phyloP scores from a whole-genome alignment of 2,329 filamentous ascomycete genomes.

The Phialocephala sp. region DNA sequence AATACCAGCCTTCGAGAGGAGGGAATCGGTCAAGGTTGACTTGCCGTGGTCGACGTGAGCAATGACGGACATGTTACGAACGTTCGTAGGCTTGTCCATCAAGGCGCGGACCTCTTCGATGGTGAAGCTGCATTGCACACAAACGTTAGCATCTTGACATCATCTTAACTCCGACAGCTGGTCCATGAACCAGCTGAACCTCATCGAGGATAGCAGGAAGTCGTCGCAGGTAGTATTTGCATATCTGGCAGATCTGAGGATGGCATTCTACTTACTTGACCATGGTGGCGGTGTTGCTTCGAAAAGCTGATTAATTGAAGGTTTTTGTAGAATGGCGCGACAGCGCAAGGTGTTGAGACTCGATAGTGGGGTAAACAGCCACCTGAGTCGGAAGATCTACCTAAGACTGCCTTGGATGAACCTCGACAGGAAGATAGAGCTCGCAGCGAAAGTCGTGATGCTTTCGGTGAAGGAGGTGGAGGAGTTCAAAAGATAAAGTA shows the following conservation, averaged over 20 bases:
- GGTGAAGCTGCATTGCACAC: constrained; percentile 78
- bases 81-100: constrained; percentile 81
- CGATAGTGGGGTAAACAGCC: constrained; percentile 35
- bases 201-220: constrained; percentile 7
- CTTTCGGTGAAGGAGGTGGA: constrained; percentile 33
- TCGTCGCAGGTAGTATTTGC: constrained; percentile 12
- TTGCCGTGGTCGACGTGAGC: constrained; percentile 99
- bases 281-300: constrained; percentile 89
- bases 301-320: constrained; percentile 44
- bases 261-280: constrained; percentile 82
- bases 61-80: constrained; percentile 99
- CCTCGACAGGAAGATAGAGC: constrained; percentile 39
- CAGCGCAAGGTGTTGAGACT: constrained; percentile 33
- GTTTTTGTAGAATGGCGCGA: constrained; percentile 36
- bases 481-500: constrained; percentile 20
- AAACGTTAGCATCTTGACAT: constrained; percentile 53
- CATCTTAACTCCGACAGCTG: constrained; percentile 30
- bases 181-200: constrained; percentile 16
- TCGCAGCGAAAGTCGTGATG: constrained; percentile 37
- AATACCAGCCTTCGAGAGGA: constrained; percentile 99
- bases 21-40: constrained; percentile 98
- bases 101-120: constrained; percentile 86
- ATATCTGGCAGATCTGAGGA: background rate
- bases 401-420: constrained; percentile 38
- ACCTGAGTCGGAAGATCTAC: constrained; percentile 35